Percentiles rank a stretch among this genome's conserved stretches.
Evolutionary conservation across 176 grass and related monocot species (phyloP).

Genomic region (Oryza glaberrima): DNA sequence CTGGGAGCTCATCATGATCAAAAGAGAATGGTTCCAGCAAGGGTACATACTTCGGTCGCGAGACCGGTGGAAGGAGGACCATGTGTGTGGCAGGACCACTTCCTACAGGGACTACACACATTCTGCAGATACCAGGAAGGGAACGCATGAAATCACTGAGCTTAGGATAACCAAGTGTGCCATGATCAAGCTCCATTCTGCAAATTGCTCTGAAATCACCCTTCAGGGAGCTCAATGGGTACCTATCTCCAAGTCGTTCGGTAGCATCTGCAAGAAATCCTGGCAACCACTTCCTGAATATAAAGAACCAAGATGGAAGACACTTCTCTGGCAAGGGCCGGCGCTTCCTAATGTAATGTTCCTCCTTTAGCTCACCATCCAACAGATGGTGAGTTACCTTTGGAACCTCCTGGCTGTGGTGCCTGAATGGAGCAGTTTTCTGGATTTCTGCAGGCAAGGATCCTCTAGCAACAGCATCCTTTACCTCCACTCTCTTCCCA

Average conservation of each 20-base stretch:
- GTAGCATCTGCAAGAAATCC: constrained; percentile 54
- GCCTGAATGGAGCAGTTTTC: constrained; percentile 22
- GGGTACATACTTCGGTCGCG: constrained; percentile 50
- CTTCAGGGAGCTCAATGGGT: constrained; percentile 67
- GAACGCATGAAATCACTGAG: constrained; percentile 68
- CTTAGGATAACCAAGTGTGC: constrained; percentile 61
- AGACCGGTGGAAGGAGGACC: background rate
- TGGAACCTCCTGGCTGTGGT: constrained; percentile 33
- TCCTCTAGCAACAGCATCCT: constrained; percentile 61
- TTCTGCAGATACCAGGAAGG: constrained; percentile 69
- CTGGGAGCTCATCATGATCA: constrained; percentile 47
- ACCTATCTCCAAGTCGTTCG: constrained; percentile 46
- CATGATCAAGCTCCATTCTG: constrained; percentile 62
- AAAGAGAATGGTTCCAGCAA: constrained; percentile 53
- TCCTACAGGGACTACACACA: constrained; percentile 58
- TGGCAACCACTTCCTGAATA: constrained; percentile 67
- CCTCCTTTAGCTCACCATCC: constrained; percentile 47
- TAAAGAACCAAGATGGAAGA: constrained; percentile 69
- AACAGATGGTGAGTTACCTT: constrained; percentile 21
- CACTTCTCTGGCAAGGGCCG: constrained; percentile 56
- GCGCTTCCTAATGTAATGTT: constrained; percentile 35
- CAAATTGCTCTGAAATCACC: constrained; percentile 62
- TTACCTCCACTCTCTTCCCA: constrained; percentile 73
- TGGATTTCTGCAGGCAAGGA: constrained; percentile 46
- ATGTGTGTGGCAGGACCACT: constrained; percentile 59